A percentile compares a stretch with the other conserved stretches of the same genome.
Evolutionary conservation across 768 basidiomycete genomes (phyloP).

Genomic region (Tephrocybe sp.): DNA sequence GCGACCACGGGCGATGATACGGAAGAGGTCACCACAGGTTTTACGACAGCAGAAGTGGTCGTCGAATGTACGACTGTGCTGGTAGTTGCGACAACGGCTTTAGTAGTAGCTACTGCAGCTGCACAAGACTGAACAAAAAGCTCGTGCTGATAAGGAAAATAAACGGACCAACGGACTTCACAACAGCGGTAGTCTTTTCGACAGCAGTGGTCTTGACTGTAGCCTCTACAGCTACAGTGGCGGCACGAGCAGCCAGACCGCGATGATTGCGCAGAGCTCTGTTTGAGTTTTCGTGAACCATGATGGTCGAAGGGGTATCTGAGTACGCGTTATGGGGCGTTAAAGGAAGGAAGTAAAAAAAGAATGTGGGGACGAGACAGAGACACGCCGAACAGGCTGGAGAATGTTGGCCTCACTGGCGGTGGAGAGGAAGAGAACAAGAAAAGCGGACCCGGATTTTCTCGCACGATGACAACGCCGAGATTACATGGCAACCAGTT

Average conservation of each 20-base stretch:
- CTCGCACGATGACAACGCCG: slow-evolving; percentile 6
- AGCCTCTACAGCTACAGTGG: background rate
- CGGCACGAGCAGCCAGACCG: slow-evolving; percentile 12
- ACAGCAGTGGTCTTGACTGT: background rate
- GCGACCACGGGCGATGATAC: background rate
- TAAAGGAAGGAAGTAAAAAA: slow-evolving; percentile 10
- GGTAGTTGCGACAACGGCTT: background rate
- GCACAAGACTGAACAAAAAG: background rate
- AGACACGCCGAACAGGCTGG: slow-evolving; percentile 1
- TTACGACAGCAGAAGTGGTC: background rate
- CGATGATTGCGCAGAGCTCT: slow-evolving; percentile 11
- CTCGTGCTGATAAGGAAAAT: too few relatives aligned
- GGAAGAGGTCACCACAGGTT: background rate
- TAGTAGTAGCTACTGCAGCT: background rate
- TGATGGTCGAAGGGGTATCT: slow-evolving; percentile 8
- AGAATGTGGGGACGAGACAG: slow-evolving; percentile 10
- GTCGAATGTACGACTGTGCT: background rate
- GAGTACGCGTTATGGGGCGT: slow-evolving; percentile 8
- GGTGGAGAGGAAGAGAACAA: background rate
- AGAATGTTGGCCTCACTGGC: background rate
- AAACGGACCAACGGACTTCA: too few relatives aligned
- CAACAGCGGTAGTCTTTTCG: background rate
- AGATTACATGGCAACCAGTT: background rate
- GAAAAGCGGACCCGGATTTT: background rate
- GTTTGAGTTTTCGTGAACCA: slow-evolving; percentile 14